Base-by-base conservation (phyloP, 2,329 filamentous ascomycete species). In the Penicillium palitans region DNA sequence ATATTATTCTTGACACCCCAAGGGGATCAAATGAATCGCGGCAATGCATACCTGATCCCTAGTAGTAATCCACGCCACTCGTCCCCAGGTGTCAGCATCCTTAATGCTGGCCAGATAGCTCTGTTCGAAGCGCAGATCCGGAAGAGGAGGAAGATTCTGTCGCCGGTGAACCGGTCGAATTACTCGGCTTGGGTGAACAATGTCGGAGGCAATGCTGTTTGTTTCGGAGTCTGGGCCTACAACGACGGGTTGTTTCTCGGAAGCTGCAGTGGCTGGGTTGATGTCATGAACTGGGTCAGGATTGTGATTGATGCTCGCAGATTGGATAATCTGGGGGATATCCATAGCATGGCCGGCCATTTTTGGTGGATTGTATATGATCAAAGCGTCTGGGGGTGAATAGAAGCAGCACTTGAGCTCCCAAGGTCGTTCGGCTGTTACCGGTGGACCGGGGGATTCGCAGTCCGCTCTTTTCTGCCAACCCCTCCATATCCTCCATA, bases 81-180 rank as follows among this genome's bases (percentile, higher is more conserved):
- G 86, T 79, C 89, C 88, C 87, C 88, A 93, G 25, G 86, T 87
- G 65, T 95, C 85, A 37, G 92, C 91, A 56, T 86, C 82, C 64
- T 88, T 85, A 67, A 99, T 90, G 78, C 92, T 96, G 68, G 90
- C 89, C 55, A 99, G 84, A 76, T 99, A 99, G 81, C 93, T 97
- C 83, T 99, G 95, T 79, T 99, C 95, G 78, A 98, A 98, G 44
- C 95, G 86, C 65, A 99, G 80, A 78, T 99, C 95, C 4, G 87
- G 87, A 47, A 89, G 73, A 4, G 86, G 86, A 47, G 93, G 92
- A 70, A 97, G 84, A n/a, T 71, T 73, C 33, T 74, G 68, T 15
- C 74, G 73, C 17, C 77, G 73, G 13, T 72, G 65, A 4, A 72
- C 57, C 3, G 75, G 72, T 33, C 69, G 72, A 51, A 78, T 66